Percentiles rank a stretch among this genome's conserved stretches.
phyloP scores from a whole-genome alignment of 768 basidiomycete species.

The Cytidiella melzeri region DNA sequence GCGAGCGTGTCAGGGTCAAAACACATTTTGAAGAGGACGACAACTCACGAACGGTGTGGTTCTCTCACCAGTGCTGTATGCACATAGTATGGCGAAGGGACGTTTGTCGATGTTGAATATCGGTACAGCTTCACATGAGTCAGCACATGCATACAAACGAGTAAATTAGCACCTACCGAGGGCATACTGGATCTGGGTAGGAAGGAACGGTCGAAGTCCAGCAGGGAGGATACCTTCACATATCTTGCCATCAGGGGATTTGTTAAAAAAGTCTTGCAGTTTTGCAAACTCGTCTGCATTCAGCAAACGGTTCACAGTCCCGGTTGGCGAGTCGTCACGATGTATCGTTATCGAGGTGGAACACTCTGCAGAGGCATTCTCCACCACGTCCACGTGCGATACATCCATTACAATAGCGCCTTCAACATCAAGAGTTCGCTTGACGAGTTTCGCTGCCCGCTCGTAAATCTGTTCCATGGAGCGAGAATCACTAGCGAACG shows the following conservation, averaged over 20 bases:
- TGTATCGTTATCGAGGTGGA: slow-evolving; percentile 66
- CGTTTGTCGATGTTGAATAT: slow-evolving; percentile 91
- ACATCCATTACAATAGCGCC: slow-evolving; percentile 91
- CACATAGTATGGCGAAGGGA: slow-evolving; percentile 86
- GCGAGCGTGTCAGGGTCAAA: slow-evolving; percentile 4
- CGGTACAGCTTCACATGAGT: slow-evolving; percentile 59
- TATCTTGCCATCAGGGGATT: slow-evolving; percentile 80
- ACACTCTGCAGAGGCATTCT: slow-evolving; percentile 56
- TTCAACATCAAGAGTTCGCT: slow-evolving; percentile 86
- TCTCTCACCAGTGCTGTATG: slow-evolving; percentile 81
- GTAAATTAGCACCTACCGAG: slow-evolving; percentile 49
- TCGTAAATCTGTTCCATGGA: slow-evolving; percentile 89
- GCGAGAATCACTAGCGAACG: slow-evolving; percentile 19
- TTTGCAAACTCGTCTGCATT: slow-evolving; percentile 67
- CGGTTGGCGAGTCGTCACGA: slow-evolving; percentile 52
- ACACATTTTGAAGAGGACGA: background rate
- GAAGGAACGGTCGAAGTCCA: slow-evolving; percentile 80
- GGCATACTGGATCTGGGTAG: slow-evolving; percentile 77
- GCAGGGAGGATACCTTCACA: slow-evolving; percentile 82
- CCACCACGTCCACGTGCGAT: slow-evolving; percentile 82
- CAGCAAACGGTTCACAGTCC: slow-evolving; percentile 41
- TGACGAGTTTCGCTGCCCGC: slow-evolving; percentile 84
- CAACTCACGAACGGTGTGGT: slow-evolving; percentile 69
- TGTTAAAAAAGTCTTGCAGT: slow-evolving; percentile 71
- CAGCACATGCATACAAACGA: background rate